phyloP scores from a whole-genome alignment of 306 rosid genomes.

The Cucurbita pepo region DNA sequence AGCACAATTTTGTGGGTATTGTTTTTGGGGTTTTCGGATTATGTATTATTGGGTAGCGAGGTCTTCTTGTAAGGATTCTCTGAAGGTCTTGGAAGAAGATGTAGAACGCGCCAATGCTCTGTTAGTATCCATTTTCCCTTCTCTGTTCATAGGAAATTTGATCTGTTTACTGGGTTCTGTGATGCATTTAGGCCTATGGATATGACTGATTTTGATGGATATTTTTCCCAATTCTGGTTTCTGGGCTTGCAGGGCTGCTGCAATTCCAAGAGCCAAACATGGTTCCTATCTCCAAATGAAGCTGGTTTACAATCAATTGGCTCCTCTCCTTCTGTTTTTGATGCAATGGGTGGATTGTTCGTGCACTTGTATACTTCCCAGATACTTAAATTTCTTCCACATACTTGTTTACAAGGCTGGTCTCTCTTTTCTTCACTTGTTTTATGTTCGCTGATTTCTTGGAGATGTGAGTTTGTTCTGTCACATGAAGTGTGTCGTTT shows the following conservation, averaged over 20 bases:
- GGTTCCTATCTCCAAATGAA: slow-evolving; percentile 49
- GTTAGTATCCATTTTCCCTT: slow-evolving; percentile 21
- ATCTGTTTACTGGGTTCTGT: neutral
- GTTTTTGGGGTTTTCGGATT: slow-evolving; percentile 7
- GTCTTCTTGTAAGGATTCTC: slow-evolving; percentile 45
- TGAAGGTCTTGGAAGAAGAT: slow-evolving; percentile 61
- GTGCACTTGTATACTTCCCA: slow-evolving; percentile 39
- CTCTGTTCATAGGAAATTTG: neutral
- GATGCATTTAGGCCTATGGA: neutral
- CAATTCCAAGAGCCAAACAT: slow-evolving; percentile 46
- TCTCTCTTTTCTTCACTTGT: neutral
- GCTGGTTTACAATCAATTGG: slow-evolving; percentile 48
- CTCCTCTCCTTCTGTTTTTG: slow-evolving; percentile 40
- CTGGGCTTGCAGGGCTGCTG: slow-evolving; percentile 52
- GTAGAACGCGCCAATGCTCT: slow-evolving; percentile 62
- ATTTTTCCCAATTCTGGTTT: neutral
- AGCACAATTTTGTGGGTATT: neutral
- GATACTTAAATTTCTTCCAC: slow-evolving; percentile 42
- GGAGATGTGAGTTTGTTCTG: slow-evolving; percentile 6
- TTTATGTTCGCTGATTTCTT: neutral
- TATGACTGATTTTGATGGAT: neutral
- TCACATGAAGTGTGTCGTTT: neutral
- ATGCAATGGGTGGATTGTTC: slow-evolving; percentile 59
- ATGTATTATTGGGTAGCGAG: slow-evolving; percentile 42
- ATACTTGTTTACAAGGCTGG: slow-evolving; percentile 48